Percentiles rank a stretch among this genome's conserved stretches.
Conservation (phyloP, 768 basidiomycete genomes). For the Xerocomellus intermedius region DNA sequence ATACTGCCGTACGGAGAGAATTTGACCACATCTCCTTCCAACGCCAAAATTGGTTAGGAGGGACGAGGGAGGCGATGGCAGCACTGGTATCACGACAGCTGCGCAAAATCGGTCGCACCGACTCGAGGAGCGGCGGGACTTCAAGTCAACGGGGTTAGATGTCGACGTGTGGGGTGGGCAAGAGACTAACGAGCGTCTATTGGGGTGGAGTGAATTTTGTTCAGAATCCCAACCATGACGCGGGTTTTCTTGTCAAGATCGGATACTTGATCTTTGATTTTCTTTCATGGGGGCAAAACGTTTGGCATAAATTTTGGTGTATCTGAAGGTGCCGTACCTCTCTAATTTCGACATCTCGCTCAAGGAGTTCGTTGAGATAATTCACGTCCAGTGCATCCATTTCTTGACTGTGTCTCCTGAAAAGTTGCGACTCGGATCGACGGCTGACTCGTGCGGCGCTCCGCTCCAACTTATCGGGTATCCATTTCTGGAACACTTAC, state of each 20-base stretch:
- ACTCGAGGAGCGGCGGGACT: conserved; percentile 63
- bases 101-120: conserved; percentile 52
- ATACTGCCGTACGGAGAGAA: conserved; percentile 65
- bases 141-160: conserved; percentile 10
- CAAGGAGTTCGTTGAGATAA: conserved; percentile 56
- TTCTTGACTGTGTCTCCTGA: neutral
- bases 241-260: conserved; percentile 76
- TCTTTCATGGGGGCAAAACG: conserved; percentile 42
- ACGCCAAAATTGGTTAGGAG: conserved; percentile 74
- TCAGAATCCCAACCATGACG: conserved; percentile 69
- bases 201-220: conserved; percentile 78
- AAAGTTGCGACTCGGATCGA: neutral
- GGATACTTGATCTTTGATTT: conserved; percentile 74
- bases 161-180: conserved; percentile 6
- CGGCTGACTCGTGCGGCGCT: conserved; percentile 9
- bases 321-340: conserved; percentile 46
- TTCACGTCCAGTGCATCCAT: conserved; percentile 62
- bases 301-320: conserved; percentile 1
- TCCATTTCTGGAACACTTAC: conserved; percentile 16
- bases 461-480: neutral
- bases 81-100: conserved; percentile 52
- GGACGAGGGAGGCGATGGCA: conserved; percentile 58
- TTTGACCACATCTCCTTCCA: conserved; percentile 85
- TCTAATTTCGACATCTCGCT: conserved; percentile 59
- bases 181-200: conserved; percentile 49